Percentiles rank a stretch among this genome's conserved stretches.
These are phyloP conservation scores for Cutaneotrichosporon mucoides DNA, from an alignment of 1,284 basidiomycete species.

Conservation along the genomic window DNA sequence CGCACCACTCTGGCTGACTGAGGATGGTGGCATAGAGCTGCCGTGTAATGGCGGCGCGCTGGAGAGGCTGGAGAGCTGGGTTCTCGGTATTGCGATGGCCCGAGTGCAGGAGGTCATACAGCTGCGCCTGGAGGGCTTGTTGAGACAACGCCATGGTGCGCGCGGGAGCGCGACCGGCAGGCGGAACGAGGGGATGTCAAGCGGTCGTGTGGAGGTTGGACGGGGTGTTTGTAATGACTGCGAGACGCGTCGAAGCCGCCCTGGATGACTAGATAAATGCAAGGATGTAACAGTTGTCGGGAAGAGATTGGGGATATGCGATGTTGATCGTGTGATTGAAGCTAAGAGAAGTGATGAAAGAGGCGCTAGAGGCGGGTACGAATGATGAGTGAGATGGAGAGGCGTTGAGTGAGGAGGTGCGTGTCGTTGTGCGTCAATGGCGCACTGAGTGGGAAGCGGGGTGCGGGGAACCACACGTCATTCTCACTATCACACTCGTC, in stretches of 20 bases:
- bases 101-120: slow-evolving; percentile 11
- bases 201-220: no score
- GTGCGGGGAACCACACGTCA: slow-evolving; percentile 15
- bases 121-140: slow-evolving; percentile 8
- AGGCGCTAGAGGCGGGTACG: background rate
- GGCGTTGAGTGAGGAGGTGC: no score
- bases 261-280: no score
- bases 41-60: slow-evolving; percentile 28
- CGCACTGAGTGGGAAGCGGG: background rate
- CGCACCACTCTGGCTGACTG: slow-evolving; percentile 27
- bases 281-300: no score
- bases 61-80: slow-evolving; percentile 14
- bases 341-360: background rate
- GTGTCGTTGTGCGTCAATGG: background rate
- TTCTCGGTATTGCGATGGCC: slow-evolving; percentile 17
- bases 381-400: background rate
- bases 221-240: no score
- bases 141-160: background rate
- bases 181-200: no score
- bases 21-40: slow-evolving; percentile 34
- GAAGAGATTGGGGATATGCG: no score
- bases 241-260: no score
- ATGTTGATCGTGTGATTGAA: no score
- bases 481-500: no score
- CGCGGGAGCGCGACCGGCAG: no score